Evolutionary conservation across 169 alveolate genomes (phyloP).

Genomic region (Plasmodium yoelii): DNA sequence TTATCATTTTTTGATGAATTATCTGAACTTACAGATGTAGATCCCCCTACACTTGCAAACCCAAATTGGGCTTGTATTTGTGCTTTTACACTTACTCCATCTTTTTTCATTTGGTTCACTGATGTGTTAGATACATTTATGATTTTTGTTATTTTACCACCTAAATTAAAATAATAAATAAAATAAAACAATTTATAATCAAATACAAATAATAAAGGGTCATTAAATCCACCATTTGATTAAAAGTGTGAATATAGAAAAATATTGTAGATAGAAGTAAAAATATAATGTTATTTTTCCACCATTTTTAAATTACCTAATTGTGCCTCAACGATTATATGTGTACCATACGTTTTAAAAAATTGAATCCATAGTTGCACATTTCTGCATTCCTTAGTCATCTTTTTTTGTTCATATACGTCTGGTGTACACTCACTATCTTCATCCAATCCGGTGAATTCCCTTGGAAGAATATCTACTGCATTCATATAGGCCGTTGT

Average conservation of each 20-base stretch:
- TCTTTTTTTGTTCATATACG: slow-evolving; percentile 78
- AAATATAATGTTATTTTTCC: neutral
- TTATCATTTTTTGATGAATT: slow-evolving; percentile 26
- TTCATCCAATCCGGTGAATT: slow-evolving; percentile 78
- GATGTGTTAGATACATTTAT: slow-evolving; percentile 81
- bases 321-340: slow-evolving; percentile 84
- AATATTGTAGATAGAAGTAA: neutral
- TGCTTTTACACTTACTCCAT: slow-evolving; percentile 83
- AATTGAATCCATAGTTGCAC: slow-evolving; percentile 86
- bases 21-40: slow-evolving; percentile 19
- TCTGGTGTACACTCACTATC: slow-evolving; percentile 80
- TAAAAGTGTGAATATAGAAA: neutral
- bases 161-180: slow-evolving; percentile 15
- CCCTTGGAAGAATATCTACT: slow-evolving; percentile 79
- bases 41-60: slow-evolving; percentile 65
- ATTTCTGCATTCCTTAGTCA: slow-evolving; percentile 76
- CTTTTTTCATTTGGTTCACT: slow-evolving; percentile 77
- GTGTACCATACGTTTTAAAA: slow-evolving; percentile 87
- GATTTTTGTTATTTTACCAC: slow-evolving; percentile 89
- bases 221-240: neutral
- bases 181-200: neutral
- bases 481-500: slow-evolving; percentile 83
- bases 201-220: neutral
- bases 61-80: slow-evolving; percentile 79
- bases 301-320: slow-evolving; percentile 78